Evolutionary conservation across 805 yeast species (phyloP).

Genomic region (Sugiyamaella chiloensis): DNA sequence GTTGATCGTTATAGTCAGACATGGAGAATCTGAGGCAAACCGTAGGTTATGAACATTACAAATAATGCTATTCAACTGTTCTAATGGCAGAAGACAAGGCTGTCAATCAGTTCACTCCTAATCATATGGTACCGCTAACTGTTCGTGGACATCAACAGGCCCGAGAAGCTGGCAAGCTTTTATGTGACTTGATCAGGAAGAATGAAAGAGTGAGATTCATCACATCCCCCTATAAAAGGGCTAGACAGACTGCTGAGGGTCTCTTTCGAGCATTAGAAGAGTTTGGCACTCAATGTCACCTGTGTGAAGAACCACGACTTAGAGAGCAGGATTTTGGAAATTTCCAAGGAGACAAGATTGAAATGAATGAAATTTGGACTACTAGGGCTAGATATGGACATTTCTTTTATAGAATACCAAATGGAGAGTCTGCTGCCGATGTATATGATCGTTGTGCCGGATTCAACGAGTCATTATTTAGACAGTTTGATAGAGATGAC

Average conservation of each 20-base stretch:
- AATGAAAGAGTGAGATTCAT: slow-evolving; percentile 67
- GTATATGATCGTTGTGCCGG: slow-evolving; percentile 89
- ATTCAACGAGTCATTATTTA: slow-evolving; percentile 79
- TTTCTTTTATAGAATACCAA: slow-evolving; percentile 84
- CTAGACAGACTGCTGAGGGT: slow-evolving; percentile 78
- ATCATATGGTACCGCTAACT: slow-evolving; percentile 76
- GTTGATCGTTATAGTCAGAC: slow-evolving; percentile 78
- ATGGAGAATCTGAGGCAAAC: slow-evolving; percentile 92
- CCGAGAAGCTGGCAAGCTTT: slow-evolving; percentile 33
- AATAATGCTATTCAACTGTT: too few relatives aligned
- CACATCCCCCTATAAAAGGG: slow-evolving; percentile 82
- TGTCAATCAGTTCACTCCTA: slow-evolving; percentile 73
- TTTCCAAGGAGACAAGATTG: slow-evolving; percentile 67
- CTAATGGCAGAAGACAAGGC: slow-evolving; percentile 66
- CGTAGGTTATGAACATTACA: too few relatives aligned
- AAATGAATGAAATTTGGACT: slow-evolving; percentile 77
- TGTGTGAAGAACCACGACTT: slow-evolving; percentile 85
- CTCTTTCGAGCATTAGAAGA: slow-evolving; percentile 51
- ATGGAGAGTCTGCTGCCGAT: slow-evolving; percentile 95
- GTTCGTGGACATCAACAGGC: slow-evolving; percentile 56
- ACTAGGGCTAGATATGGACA: slow-evolving; percentile 87
- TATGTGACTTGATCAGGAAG: slow-evolving; percentile 38
- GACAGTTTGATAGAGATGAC: slow-evolving; percentile 65
- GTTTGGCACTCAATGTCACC: slow-evolving; percentile 46
- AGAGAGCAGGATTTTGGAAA: slow-evolving; percentile 96